Base-by-base conservation (phyloP, 345 rosid genomes). In the Erodium maritimum region DNA sequence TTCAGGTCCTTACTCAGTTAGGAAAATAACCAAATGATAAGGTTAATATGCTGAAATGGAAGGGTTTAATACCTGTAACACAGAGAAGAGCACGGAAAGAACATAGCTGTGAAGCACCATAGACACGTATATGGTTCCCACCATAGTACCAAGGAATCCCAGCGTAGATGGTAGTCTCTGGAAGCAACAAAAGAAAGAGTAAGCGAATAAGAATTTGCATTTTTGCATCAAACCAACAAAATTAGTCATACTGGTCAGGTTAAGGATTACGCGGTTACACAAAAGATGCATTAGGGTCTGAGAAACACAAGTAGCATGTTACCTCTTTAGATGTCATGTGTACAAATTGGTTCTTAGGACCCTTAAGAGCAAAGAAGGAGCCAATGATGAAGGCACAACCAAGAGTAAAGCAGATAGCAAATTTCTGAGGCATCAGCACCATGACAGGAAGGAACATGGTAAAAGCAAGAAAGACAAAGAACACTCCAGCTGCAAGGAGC, bases 301-400 rank as follows among this genome's bases (percentile, higher is more conserved):
- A 48, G 13, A 50, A 33, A 22, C 17, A 64, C 55, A 29, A 29
- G 17, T 33, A 45, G 54, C 33, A 42, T 23, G 16, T 21, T 65
- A 87, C 99, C 94, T 93, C 96, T 77, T 67, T 93, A 0, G 96
- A 85, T 21, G 83, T 66, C 99, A 89, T 89, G 67, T 93, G 96
- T 1, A 75, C 74, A 17, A 87, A 75, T 72, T 86, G 95, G 70
- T 78, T 79, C 78, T 69, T 69, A 14, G 99, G 89, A 67, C 95
- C 99, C 67, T 86, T 83, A 57, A 93, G 90, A 23, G 95, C 89
- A 16, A 89, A 89, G 73, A 93, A 89, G 1, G 99, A 89, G 14
- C 86, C 88, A 53, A 89, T 80, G 62, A 89, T 91, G 62, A 91
- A 83, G 59, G 77, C 74, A 71, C 95, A 87, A 25, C 99, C 99